Percentiles rank a stretch among this genome's conserved stretches.
Conservation (phyloP, 257 asterid species). For the Thymus quinquecostatus region DNA sequence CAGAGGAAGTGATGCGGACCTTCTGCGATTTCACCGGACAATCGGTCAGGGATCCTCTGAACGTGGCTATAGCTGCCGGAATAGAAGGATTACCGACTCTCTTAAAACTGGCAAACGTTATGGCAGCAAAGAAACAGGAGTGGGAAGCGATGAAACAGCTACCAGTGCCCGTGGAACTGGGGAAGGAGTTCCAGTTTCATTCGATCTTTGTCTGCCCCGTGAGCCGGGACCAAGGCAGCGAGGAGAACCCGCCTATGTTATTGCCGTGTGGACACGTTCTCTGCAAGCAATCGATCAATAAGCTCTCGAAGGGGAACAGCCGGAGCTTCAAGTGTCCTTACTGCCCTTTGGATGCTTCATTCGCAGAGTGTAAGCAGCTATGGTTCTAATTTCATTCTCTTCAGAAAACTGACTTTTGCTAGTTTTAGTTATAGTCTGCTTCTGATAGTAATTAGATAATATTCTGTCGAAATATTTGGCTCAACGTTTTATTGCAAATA, state of each 20-base stretch:
- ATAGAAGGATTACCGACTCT: slow-evolving; percentile 64
- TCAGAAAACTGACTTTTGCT: not conserved
- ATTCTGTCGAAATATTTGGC: not conserved
- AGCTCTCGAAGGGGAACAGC: slow-evolving; percentile 41
- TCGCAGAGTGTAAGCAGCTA: slow-evolving; percentile 32
- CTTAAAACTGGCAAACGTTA: slow-evolving; percentile 51
- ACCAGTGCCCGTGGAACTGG: slow-evolving; percentile 60
- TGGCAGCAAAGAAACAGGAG: slow-evolving; percentile 59
- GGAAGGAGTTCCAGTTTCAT: slow-evolving; percentile 62
- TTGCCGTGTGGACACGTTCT: slow-evolving; percentile 73
- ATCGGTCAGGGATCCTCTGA: slow-evolving; percentile 51
- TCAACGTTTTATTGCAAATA: not conserved
- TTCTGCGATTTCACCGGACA: slow-evolving; percentile 56
- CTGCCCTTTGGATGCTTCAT: slow-evolving; percentile 27
- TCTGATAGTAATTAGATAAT: not conserved
- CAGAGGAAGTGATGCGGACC: slow-evolving; percentile 44
- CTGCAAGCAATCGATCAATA: slow-evolving; percentile 57
- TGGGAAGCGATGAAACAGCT: slow-evolving; percentile 58
- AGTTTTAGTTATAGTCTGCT: not conserved
- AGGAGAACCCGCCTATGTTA: slow-evolving; percentile 66
- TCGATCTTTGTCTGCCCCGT: slow-evolving; percentile 74
- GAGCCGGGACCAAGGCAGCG: slow-evolving; percentile 48
- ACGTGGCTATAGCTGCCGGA: slow-evolving; percentile 59
- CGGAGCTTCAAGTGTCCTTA: slow-evolving; percentile 61
- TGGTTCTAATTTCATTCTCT: slow-evolving; percentile 24